Evolutionary conservation across 2,329 filamentous ascomycete genomes (phyloP), one percentile per base, ranked within the genome.

Genomic region (Phyllosticta citriasiana): DNA sequence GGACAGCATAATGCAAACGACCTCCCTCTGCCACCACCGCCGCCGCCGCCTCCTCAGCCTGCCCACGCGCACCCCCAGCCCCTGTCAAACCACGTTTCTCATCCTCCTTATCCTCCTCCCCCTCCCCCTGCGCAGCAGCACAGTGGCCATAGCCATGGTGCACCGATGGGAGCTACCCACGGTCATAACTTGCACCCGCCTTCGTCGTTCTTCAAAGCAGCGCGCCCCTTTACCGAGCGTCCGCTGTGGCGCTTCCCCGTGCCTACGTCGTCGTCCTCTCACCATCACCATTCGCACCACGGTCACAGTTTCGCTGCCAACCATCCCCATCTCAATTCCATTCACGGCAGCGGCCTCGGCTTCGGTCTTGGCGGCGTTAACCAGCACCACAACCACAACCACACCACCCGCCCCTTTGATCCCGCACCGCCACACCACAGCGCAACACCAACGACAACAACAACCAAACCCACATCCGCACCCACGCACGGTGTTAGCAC

Each of bases 341-440:
- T 22, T 22, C 19, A 22, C 19, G 19, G 19, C 19, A 22, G 19
- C 19, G 19, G 19, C 19, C 19, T 22, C 19, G 19, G 19, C 19
- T 22, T 22, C 19, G 19, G 19, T 22, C 2, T 22, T 22, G 19
- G 19, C 19, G 19, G 19, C 2, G 19, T 22, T 22, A 22, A 19
- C 3, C 7, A 22, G 9, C 27, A 57, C 19, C 55, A 57, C 19
- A 14, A 66, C 35, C 66, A 63, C 19, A 64, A 63, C n/a, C 70
- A 67, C 2, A 65, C 67, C 3, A 6, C 33, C 10, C 33, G 10
- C 33, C 14, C 33, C 33, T 40, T 16, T 1, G 4, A 40, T 10
- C 33, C 33, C 33, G 33, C 33, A 12, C 33, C 10, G 8, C 33
- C 8, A 2, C 33, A 40, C 33, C 33, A 40, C 9, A 40, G 33